These are phyloP conservation scores for Backusella liffmaniae DNA, from an alignment of 192 early-diverging fungal species.

Conservation along the genomic window DNA sequence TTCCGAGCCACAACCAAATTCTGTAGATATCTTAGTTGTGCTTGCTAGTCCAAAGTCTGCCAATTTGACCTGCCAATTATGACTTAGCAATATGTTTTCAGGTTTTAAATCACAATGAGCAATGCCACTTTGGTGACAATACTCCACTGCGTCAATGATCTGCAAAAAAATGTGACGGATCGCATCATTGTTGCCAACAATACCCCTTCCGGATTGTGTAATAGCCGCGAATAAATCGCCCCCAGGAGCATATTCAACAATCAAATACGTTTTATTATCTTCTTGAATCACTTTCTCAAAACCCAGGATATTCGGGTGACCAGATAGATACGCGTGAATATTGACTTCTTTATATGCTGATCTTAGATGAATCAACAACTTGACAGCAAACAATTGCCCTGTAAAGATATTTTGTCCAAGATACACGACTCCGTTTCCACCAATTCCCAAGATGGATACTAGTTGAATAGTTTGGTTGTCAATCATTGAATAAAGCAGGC, in stretches of 20 bases:
- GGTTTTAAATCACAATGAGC: constrained; percentile 83
- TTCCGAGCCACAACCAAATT: constrained; percentile 63
- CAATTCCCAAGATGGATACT: constrained; percentile 58
- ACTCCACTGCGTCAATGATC: constrained; percentile 79
- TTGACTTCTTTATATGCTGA: constrained; percentile 63
- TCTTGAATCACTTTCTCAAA: constrained; percentile 67
- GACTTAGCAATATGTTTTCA: constrained; percentile 75
- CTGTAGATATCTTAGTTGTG: constrained; percentile 60
- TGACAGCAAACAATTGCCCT: constrained; percentile 63
- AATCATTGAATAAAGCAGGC: constrained; percentile 11
- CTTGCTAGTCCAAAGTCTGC: constrained; percentile 95
- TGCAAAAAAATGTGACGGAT: constrained; percentile 81
- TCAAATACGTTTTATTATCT: constrained; percentile 56
- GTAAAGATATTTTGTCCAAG: constrained; percentile 59
- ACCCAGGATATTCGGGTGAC: constrained; percentile 65
- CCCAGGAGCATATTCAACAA: constrained; percentile 76
- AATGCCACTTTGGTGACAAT: constrained; percentile 65
- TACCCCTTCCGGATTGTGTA: constrained; percentile 53
- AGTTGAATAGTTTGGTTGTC: constrained; percentile 20
- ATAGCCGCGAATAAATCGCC: constrained; percentile 96
- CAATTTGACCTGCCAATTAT: constrained; percentile 67
- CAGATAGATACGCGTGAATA: constrained; percentile 61
- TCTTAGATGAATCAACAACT: constrained; percentile 67
- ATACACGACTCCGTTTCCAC: constrained; percentile 79
- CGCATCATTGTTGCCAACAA: constrained; percentile 67